Conservation (phyloP, 371 early-diverging fungal genomes). For the Mucor circinelloides region DNA sequence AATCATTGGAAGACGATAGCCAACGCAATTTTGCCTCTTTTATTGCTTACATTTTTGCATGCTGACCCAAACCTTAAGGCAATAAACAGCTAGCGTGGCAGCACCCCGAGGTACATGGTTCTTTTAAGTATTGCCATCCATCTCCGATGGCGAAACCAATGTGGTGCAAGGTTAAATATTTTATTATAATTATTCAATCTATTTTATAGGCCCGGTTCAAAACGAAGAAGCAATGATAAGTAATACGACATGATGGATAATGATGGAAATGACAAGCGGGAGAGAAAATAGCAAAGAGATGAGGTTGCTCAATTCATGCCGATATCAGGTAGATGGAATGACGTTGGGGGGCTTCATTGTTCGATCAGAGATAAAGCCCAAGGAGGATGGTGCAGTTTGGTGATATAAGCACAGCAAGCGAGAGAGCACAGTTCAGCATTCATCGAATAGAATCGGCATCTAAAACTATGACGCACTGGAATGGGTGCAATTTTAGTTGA, state of each 20-base stretch:
- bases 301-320: not conserved
- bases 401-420: not conserved
- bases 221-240: not conserved
- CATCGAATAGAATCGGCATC: not conserved
- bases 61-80: not conserved
- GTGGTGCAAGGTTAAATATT: not conserved
- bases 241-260: not conserved
- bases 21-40: not conserved
- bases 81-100: not conserved
- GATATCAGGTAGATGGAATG: not conserved
- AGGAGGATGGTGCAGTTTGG: not conserved
- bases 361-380: not conserved
- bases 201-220: not conserved
- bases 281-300: not conserved
- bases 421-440: not conserved
- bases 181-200: not conserved
- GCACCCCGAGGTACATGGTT: not conserved
- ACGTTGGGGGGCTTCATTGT: not conserved
- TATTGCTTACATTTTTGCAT: not conserved
- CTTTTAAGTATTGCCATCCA: not conserved
- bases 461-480: not conserved
- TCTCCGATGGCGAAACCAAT: not conserved
- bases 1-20: not conserved
- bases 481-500: conserved; percentile 1
- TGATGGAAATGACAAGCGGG: not conserved